phyloP scores from a whole-genome alignment of 345 rosid genomes.

The Triadica sebifera region DNA sequence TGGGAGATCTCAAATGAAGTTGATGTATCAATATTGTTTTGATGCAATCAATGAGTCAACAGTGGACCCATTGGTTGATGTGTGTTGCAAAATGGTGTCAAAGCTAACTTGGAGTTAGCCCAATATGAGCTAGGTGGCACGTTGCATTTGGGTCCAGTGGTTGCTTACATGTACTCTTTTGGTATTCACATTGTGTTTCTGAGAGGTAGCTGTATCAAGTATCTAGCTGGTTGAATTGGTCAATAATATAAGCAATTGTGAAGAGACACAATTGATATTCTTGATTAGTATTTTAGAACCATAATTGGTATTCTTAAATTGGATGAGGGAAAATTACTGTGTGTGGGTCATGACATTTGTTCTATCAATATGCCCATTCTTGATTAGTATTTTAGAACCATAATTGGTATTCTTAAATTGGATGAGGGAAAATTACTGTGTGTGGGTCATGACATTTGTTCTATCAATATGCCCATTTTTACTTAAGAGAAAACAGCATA shows the following conservation, averaged over 20 bases:
- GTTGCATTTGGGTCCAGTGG: neutral
- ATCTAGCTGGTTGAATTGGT: neutral
- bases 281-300: too few species aligned
- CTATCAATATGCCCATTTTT: neutral
- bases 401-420: neutral
- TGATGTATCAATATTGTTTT: neutral
- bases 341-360: neutral
- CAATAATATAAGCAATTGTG: neutral
- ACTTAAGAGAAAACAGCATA: neutral
- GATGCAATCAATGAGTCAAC: too few species aligned
- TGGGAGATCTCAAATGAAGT: neutral
- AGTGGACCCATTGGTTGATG: too few species aligned
- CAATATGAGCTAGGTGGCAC: neutral
- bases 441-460: neutral
- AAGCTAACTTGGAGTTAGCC: neutral
- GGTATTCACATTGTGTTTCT: neutral
- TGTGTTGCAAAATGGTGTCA: neutral
- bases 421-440: neutral
- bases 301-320: neutral
- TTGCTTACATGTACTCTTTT: neutral
- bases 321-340: neutral
- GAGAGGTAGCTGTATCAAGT: neutral
- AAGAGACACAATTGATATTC: neutral
- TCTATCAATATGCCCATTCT: too few species aligned
- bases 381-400: too few species aligned